Evolutionary conservation across 495 filamentous ascomycete species (phyloP), one percentile per base, ranked within the genome.

Genomic region (Amniculicola lignicola): DNA sequence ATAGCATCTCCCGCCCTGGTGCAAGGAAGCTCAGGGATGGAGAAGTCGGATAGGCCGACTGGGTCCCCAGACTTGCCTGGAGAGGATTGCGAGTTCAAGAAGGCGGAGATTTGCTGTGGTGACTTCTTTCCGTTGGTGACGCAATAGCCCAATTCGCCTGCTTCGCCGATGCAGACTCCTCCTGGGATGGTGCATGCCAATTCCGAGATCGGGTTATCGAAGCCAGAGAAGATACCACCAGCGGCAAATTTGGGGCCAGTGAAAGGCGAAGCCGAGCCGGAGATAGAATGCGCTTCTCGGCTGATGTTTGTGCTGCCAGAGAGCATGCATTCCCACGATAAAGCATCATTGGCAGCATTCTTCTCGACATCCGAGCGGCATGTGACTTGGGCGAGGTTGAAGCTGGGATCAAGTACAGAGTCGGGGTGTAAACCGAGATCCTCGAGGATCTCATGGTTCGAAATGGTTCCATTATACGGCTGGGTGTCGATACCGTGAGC

Each of bases 401-500:
- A 61, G 45, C 51, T 61, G 3, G 3, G 25, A 36, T 61, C 58
- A 6, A 61, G 24, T 37, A 6, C 2, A 16, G 51, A 45, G 7
- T 46, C 39, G 21, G 37, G 9, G 2, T 42, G 9, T 16, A 64
- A 16, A 19, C 62, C 62, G 3, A 61, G 36, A 33, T 64, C 62
- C 28, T 64, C 62, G 6, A 57, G 27, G 15, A 59, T 28, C 11
- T 64, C 57, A 24, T 56, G 55, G 3, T 35, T 24, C 11, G 38
- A 6, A 14, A 47, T 31, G 36, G 28, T 23, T 4, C 36, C 51
- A 7, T 15, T 36, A 11, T 33, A 29, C 16, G 51, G 47, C 10
- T 19, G 31, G 16, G 18, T 38, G 4, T 40, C 29, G 24, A 69
- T 36, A 10, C 67, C 66, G 44, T 68, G 67, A 14, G 63, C 66